Conservation (phyloP, 2,329 filamentous ascomycete genomes). For the Pochonia chlamydosporia region DNA sequence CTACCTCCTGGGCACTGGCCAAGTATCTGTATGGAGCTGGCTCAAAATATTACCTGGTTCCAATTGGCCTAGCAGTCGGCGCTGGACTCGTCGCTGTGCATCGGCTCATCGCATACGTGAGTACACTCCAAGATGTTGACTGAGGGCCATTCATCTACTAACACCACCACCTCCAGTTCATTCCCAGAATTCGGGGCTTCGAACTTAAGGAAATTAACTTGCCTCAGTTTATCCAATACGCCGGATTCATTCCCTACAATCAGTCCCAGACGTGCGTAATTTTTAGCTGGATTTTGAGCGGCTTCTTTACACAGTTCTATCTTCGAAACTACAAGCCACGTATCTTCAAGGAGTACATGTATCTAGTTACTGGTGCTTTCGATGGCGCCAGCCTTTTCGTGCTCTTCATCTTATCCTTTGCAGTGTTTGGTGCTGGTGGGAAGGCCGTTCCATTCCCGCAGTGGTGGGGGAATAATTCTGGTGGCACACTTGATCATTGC, state of each 20-base stretch:
- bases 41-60: constrained; percentile 29
- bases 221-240: constrained; percentile 7
- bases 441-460: constrained; percentile 36
- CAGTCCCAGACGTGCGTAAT: constrained; percentile 49
- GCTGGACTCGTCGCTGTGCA: constrained; percentile 22
- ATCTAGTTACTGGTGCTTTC: constrained; percentile 45
- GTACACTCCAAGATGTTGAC: no score
- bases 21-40: constrained; percentile 35
- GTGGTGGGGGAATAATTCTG: constrained; percentile 36
- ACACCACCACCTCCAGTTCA: neutral
- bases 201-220: constrained; percentile 3
- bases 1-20: constrained; percentile 26
- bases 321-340: constrained; percentile 46
- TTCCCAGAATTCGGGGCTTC: constrained; percentile 1
- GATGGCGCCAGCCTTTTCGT: constrained; percentile 40
- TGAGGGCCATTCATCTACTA: neutral
- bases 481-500: neutral
- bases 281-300: constrained; percentile 36
- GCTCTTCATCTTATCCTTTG: constrained; percentile 37
- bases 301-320: constrained; percentile 45
- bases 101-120: neutral
- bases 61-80: constrained; percentile 35
- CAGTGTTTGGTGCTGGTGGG: constrained; percentile 47
- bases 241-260: constrained; percentile 8
- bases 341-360: constrained; percentile 48